Percentiles rank a stretch among this genome's conserved stretches.
phyloP scores from a whole-genome alignment of 83 land plant genomes.

The Picea engelmannii region DNA sequence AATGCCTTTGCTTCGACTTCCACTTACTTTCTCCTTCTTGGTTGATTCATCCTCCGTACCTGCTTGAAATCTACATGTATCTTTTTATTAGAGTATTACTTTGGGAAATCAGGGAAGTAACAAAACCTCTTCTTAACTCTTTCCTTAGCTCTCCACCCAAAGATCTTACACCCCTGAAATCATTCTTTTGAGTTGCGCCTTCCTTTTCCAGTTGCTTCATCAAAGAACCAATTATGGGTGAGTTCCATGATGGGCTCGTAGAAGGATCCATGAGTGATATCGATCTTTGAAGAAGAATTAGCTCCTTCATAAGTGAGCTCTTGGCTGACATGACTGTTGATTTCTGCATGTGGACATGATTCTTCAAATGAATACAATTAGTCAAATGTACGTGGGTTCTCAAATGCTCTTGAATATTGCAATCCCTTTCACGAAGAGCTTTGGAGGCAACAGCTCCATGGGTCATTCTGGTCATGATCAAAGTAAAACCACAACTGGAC shows the following conservation, averaged over 20 bases:
- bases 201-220: conserved; percentile 32
- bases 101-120: too few species aligned
- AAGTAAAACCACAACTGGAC: too few species aligned
- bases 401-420: conserved; percentile 58
- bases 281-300: too few species aligned
- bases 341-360: conserved; percentile 76
- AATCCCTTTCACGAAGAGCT: conserved; percentile 13
- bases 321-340: conserved; percentile 34
- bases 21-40: conserved; percentile 2
- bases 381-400: conserved; percentile 72
- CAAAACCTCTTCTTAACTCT: too few species aligned
- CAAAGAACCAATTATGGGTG: conserved; percentile 37
- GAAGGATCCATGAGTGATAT: too few species aligned
- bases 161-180: conserved; percentile 31
- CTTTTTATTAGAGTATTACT: too few species aligned
- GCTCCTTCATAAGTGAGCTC: conserved; percentile 33
- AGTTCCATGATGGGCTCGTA: conserved; percentile 60
- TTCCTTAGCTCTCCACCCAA: too few species aligned
- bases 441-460: conserved; percentile 19
- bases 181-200: conserved; percentile 13
- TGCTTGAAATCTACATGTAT: too few species aligned
- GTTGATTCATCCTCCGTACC: too few species aligned
- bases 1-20: conserved; percentile 8
- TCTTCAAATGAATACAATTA: conserved; percentile 80
- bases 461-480: conserved; percentile 51